Base-by-base conservation (phyloP, 495 filamentous ascomycete genomes). In the Hyaloscypha hepaticicola region DNA sequence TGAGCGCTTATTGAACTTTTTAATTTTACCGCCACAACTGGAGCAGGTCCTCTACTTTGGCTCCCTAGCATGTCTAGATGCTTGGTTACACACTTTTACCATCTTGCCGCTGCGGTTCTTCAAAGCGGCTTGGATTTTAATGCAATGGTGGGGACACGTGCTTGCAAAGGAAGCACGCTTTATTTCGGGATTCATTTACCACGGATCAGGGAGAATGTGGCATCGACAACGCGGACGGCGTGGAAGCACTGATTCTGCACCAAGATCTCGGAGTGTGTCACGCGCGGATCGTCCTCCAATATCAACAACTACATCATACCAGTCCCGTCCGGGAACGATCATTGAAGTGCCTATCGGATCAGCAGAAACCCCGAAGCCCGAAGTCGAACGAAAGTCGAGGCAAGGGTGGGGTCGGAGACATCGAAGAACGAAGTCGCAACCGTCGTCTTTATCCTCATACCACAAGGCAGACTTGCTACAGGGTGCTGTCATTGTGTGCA, bases 71-170 rank as follows among this genome's bases (percentile, higher is more conserved):
- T 98, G 95, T 74, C 79, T 98, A 31, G 95, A 99, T 78, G 88
- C 93, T n/a, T 99, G 94, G 95, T 82, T 98, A 5, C 93, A 96
- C 75, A 92, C 92, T 0, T 96, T 98, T 65, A 99, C 96, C 0
- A 93, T 99, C 31, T 78, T 98, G 7, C 95, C 95, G 12, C 81
- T 99, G 60, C 85, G 95, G 0, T 98, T 99, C 73, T 73, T 93
- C 58, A 91, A 92, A 66, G 93, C 95, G 11, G 66, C 93, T 0
- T 84, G 87, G 1, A 86, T 98, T 2, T 76, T 98, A 29, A 74
- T 85, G 2, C 82, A 82, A 60, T 97, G 90, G 77, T 92, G 89
- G 89, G 77, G 73, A 3, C 77, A 84, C 28, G 85, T 89, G 19
- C 26, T 92, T 0, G 78, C 76, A 3, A 85, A 83, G 45, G 93